Percentiles rank a stretch among this genome's conserved stretches.
Conservation (phyloP, 345 rosid species). For the Raphanus sativus region DNA sequence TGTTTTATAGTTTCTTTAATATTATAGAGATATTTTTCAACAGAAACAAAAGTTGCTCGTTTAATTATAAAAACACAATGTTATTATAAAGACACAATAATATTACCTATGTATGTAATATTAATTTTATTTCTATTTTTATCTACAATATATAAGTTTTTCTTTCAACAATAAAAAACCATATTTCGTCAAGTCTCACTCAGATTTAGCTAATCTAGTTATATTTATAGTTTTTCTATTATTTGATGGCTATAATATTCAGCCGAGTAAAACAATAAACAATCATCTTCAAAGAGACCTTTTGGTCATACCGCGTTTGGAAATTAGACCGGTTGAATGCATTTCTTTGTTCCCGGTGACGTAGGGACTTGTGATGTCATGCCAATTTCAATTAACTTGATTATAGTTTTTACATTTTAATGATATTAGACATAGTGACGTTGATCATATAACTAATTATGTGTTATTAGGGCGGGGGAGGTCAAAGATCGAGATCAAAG, state of each 20-base stretch:
- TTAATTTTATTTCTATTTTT: too few relatives aligned
- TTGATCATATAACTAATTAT: background rate
- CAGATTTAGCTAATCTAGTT: background rate
- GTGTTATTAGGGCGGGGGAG: background rate
- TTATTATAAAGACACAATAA: too few relatives aligned
- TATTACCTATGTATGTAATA: too few relatives aligned
- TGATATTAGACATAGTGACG: background rate
- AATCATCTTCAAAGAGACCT: slow-evolving; percentile 7
- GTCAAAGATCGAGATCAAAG: background rate
- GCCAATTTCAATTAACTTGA: background rate
- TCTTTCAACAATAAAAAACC: background rate
- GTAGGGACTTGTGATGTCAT: slow-evolving; percentile 24
- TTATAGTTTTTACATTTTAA: background rate
- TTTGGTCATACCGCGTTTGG: slow-evolving; percentile 26
- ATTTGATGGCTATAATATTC: background rate
- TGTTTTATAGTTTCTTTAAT: too few relatives aligned
- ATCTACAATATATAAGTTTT: too few relatives aligned
- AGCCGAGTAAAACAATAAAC: slow-evolving; percentile 28
- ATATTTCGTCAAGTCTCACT: slow-evolving; percentile 14
- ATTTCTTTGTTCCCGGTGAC: background rate
- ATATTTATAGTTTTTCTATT: background rate
- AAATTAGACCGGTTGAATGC: slow-evolving; percentile 4
- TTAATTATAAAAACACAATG: too few relatives aligned
- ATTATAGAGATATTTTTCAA: too few relatives aligned
- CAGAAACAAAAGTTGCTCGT: too few relatives aligned